Evolutionary conservation across 1,284 basidiomycete species (phyloP), one percentile per base, ranked within the genome.

Genomic region (Papiliotrema fonsecae): DNA sequence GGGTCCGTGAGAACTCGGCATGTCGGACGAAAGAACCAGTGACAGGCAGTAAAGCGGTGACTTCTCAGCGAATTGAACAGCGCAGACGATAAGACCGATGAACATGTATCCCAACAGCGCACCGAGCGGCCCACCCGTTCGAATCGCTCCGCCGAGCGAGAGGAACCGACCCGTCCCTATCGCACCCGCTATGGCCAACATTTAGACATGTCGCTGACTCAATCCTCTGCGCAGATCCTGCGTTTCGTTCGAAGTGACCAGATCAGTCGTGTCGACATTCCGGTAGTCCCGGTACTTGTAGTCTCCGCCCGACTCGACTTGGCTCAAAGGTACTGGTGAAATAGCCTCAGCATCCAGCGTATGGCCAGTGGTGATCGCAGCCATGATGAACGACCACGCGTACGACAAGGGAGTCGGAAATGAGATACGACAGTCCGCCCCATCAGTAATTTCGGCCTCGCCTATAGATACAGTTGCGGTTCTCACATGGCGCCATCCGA

Each of bases 1-100:
- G 84, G 83, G 62, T 88, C 82, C 24, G 89, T 83, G 65, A 88
- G 88, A 54, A 38, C 43, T 64, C 61, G 16, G 60, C 56, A 37
- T 56, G 56, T 3, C 55, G 51, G n/a, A 63, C 53, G 45, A 60
- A 65, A 10, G 52, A 54, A 22, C 63, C 63, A 3, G 54, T 54
- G 35, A 61, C 51, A 7, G 63, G 63, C 13, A 56, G 24, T 6
- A 60, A 46, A 3, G 56, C 56, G 6, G 56, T 52, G 22, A 61
- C 51, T 41, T 65, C 63, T 10, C 59, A 1, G 57, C 55, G 30
- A 57, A 60, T 46, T 56, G 54, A 6, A 63, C 56, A 1, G 52
- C 52, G 48, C 56, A 62, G 16, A 58, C 60, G 41, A 65, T 50
- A 10, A 59, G 42, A 10, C 56, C 59, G 39, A 58, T 53, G 45